phyloP scores from a whole-genome alignment of 2,329 filamentous ascomycete genomes.

The Lizonia empirigonia region DNA sequence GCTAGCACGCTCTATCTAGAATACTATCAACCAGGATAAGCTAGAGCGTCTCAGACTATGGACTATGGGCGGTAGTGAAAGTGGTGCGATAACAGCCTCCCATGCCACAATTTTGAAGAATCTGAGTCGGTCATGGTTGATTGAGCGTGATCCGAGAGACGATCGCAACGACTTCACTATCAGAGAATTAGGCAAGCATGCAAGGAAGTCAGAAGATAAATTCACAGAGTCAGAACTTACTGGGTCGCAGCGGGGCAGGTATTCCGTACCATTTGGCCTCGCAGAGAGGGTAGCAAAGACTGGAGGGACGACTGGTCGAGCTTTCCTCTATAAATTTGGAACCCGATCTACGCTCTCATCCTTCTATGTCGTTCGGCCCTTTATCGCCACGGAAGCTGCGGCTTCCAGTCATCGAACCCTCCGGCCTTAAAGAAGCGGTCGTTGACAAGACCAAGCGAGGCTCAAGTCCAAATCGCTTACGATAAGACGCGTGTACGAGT shows the following conservation, averaged over 20 bases:
- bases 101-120: constrained; percentile 1
- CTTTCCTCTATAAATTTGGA: constrained; percentile 19
- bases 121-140: constrained; percentile 31
- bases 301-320: constrained; percentile 32
- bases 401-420: too few species aligned
- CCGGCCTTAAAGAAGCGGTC: too few species aligned
- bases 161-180: constrained; percentile 21
- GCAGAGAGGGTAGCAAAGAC: constrained; percentile 20
- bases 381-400: too few species aligned
- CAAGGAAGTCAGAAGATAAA: constrained; percentile 8
- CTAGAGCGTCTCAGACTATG: constrained; percentile 28
- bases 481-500: too few species aligned
- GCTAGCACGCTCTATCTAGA: constrained; percentile 28
- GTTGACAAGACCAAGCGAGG: too few species aligned
- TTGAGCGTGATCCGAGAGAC: constrained; percentile 22
- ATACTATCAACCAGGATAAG: constrained; percentile 20
- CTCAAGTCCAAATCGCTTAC: too few species aligned
- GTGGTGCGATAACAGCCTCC: not conserved
- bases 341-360: too few species aligned
- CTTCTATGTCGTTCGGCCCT: too few species aligned
- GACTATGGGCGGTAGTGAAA: constrained; percentile 19
- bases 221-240: not conserved
- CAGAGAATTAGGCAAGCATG: constrained; percentile 22
- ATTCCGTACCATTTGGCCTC: constrained; percentile 22
- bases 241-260: constrained; percentile 5